These are phyloP conservation scores for Alnus rubra DNA, from an alignment of 306 rosid genomes.

Conservation along the genomic window DNA sequence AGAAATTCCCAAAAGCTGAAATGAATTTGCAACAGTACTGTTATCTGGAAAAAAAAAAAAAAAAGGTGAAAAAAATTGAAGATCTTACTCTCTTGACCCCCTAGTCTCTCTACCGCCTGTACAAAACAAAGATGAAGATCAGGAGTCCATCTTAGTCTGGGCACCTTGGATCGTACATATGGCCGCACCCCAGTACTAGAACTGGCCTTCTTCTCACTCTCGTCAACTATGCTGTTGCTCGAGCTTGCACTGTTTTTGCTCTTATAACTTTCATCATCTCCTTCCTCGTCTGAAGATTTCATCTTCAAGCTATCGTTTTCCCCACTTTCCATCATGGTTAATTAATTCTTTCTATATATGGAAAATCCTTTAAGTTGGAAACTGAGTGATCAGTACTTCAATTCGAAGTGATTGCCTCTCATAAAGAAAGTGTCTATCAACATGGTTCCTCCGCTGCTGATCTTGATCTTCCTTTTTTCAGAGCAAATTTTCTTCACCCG, in stretches of 20 bases:
- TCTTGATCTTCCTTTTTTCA: not conserved
- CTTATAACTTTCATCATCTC: constrained; percentile 6
- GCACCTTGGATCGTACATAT: constrained; percentile 6
- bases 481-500: constrained; percentile 5
- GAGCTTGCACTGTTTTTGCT: constrained; percentile 10
- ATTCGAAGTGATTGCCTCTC: constrained; percentile 1
- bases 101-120: constrained; percentile 1
- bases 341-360: not conserved
- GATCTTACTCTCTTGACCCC: constrained; percentile 16
- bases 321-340: not conserved
- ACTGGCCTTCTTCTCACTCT: not conserved
- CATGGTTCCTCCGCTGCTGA: not conserved
- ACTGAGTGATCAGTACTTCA: not conserved
- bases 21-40: not conserved
- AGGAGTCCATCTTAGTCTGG: constrained; percentile 14
- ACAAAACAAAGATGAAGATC: constrained; percentile 13
- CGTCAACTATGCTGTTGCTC: constrained; percentile 13
- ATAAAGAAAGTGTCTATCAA: not conserved
- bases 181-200: constrained; percentile 2
- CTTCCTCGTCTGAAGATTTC: not conserved
- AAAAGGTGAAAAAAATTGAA: not conserved
- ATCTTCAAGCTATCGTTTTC: not conserved
- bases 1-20: not conserved
- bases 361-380: not conserved
- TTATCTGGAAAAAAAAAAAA: not conserved